These are phyloP conservation scores for Penicillium sp. DNA, from an alignment of 2,329 filamentous ascomycete species.

Conservation along the genomic window DNA sequence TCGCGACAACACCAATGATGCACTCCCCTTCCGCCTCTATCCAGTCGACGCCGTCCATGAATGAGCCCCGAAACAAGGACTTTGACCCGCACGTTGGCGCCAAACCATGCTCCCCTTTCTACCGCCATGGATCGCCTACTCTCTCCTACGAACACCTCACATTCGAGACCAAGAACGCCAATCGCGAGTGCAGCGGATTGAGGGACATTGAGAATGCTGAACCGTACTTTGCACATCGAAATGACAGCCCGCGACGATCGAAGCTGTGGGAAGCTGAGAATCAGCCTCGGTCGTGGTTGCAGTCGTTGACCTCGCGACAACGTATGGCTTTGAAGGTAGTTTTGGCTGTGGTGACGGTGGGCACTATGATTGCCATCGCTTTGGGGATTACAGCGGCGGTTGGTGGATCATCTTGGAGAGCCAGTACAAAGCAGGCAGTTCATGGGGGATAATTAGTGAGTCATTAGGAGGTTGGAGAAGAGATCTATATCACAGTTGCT, in stretches of 20 bases:
- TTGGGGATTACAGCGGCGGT: slow-evolving; percentile 48
- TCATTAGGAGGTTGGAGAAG: not conserved
- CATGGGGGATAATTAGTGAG: slow-evolving; percentile 26
- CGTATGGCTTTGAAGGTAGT: slow-evolving; percentile 41
- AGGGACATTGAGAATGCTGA: slow-evolving; percentile 38
- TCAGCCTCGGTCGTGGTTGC: slow-evolving; percentile 37
- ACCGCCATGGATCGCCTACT: slow-evolving; percentile 41
- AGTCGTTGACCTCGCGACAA: slow-evolving; percentile 37
- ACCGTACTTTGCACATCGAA: slow-evolving; percentile 17
- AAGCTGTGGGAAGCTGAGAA: slow-evolving; percentile 39
- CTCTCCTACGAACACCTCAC: slow-evolving; percentile 30
- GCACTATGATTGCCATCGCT: slow-evolving; percentile 48
- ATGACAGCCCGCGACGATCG: slow-evolving; percentile 28
- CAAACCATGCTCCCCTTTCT: slow-evolving; percentile 48
- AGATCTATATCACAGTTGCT: not conserved
- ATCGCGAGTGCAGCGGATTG: slow-evolving; percentile 17
- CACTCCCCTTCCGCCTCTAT: slow-evolving; percentile 16
- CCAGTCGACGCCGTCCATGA: slow-evolving; percentile 20
- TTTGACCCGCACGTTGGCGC: slow-evolving; percentile 43
- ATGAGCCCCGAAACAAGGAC: slow-evolving; percentile 24
- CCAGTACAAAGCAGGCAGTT: slow-evolving; percentile 30
- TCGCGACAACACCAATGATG: slow-evolving; percentile 9
- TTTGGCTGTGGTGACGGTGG: slow-evolving; percentile 45
- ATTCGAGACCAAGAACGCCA: slow-evolving; percentile 23
- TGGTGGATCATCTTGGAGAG: slow-evolving; percentile 47